Percentiles rank a stretch among this genome's conserved stretches.
Evolutionary conservation across 257 asterid genomes (phyloP).

Genomic region (Dorcoceras hygrometricum): DNA sequence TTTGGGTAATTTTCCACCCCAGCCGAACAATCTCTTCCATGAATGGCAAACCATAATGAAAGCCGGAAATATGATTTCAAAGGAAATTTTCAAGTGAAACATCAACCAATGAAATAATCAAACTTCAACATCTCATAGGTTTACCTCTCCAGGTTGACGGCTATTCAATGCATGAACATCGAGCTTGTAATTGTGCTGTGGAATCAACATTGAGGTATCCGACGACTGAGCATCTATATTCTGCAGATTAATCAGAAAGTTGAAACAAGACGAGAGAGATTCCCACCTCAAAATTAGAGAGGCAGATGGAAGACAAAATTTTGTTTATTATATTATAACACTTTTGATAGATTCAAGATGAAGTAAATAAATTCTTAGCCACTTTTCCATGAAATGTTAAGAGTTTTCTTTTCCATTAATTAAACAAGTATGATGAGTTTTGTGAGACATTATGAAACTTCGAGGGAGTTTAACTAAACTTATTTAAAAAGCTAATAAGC

Average conservation of each 20-base stretch:
- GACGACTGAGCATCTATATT: slow-evolving; percentile 59
- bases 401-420: not conserved
- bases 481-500: too few relatives aligned
- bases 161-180: slow-evolving; percentile 83
- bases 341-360: not conserved
- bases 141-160: slow-evolving; percentile 98
- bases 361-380: not conserved
- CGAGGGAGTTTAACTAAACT: too few relatives aligned
- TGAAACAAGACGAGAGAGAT: slow-evolving; percentile 25
- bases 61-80: slow-evolving; percentile 8
- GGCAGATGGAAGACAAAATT: not conserved
- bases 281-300: not conserved
- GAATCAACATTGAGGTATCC: slow-evolving; percentile 81
- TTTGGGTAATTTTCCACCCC: slow-evolving; percentile 7
- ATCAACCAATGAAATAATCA: not conserved
- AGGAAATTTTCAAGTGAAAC: slow-evolving; percentile 18
- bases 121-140: not conserved
- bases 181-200: slow-evolving; percentile 95
- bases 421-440: not conserved
- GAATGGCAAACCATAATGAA: slow-evolving; percentile 11
- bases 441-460: not conserved
- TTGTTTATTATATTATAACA: slow-evolving; percentile 4
- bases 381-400: not conserved
- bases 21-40: slow-evolving; percentile 16
- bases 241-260: slow-evolving; percentile 40